phyloP scores from a whole-genome alignment of 768 basidiomycete species.

The Suillus variegatus region DNA sequence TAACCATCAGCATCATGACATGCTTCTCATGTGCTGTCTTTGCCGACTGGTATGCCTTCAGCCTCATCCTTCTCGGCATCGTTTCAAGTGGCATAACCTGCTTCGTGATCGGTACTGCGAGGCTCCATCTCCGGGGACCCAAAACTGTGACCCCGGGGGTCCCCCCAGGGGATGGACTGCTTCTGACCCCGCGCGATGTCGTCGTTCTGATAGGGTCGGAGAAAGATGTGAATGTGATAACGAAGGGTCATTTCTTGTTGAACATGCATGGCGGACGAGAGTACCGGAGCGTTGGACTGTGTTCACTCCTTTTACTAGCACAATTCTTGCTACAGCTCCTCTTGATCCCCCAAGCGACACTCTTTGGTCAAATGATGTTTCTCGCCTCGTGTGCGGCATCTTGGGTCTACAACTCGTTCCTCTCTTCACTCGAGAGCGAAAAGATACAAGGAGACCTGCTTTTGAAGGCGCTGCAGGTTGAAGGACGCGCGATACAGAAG shows the following conservation, averaged over 20 bases:
- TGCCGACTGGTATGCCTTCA: conserved; percentile 32
- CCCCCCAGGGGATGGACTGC: conserved; percentile 34
- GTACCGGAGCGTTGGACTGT: conserved; percentile 27
- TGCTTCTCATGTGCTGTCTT: conserved; percentile 27
- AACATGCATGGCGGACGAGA: conserved; percentile 13
- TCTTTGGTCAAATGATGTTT: conserved; percentile 40
- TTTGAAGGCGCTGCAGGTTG: conserved; percentile 17
- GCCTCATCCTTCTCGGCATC: conserved; percentile 36
- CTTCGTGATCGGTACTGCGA: conserved; percentile 31
- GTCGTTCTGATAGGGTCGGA: conserved; percentile 34
- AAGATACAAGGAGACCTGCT: conserved; percentile 26
- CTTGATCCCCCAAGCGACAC: conserved; percentile 34
- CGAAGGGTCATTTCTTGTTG: conserved; percentile 31
- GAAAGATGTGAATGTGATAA: conserved; percentile 31
- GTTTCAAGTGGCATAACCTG: conserved; percentile 32
- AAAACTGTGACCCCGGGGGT: conserved; percentile 23
- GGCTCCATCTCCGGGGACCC: conserved; percentile 19
- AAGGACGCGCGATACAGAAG: conserved; percentile 13
- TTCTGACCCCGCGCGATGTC: conserved; percentile 25
- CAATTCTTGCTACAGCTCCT: conserved; percentile 37
- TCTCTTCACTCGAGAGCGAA: conserved; percentile 39
- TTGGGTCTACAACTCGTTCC: conserved; percentile 37
- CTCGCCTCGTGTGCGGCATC: conserved; percentile 31
- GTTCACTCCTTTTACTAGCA: conserved; percentile 30
- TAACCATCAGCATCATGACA: conserved; percentile 21